These are phyloP conservation scores for Discostella stelligera DNA, from an alignment of 352 stramenopile species.

Conservation along the genomic window DNA sequence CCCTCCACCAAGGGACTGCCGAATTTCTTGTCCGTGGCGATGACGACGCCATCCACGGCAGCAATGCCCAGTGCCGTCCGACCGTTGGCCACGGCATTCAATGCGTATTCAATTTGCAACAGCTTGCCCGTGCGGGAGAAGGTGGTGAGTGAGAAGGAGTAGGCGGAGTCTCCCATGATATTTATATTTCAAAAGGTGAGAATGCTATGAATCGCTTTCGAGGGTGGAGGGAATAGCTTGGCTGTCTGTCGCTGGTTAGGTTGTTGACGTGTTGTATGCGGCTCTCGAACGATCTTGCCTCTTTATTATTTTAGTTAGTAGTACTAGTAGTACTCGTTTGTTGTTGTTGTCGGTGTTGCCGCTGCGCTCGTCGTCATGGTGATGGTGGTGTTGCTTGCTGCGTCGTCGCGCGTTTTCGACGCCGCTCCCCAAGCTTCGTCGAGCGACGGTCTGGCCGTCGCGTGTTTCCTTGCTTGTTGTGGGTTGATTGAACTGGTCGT, in stretches of 20 bases:
- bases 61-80: slow-evolving; percentile 97
- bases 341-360: too few species aligned
- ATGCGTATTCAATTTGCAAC: slow-evolving; percentile 99
- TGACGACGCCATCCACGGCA: slow-evolving; percentile 98
- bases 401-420: not conserved
- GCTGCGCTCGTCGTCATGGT: too few species aligned
- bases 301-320: too few species aligned
- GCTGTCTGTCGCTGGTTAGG: not conserved
- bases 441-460: not conserved
- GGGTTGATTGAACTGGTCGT: too few species aligned
- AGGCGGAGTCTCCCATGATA: slow-evolving; percentile 93
- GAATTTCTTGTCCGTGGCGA: slow-evolving; percentile 98
- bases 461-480: too few species aligned
- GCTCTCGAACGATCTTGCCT: too few species aligned
- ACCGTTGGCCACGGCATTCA: slow-evolving; percentile 97
- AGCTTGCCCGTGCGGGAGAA: slow-evolving; percentile 99
- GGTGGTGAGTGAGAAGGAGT: slow-evolving; percentile 99
- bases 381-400: too few species aligned
- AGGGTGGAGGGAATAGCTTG: not conserved
- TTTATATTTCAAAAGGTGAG: slow-evolving; percentile 2
- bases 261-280: not conserved
- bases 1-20: slow-evolving; percentile 94
- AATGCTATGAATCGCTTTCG: not conserved
- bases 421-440: not conserved
- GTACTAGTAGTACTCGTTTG: too few species aligned